Percentiles rank a stretch among this genome's conserved stretches.
Evolutionary conservation across 2,329 filamentous ascomycete species (phyloP).

Genomic region (Keithomyces neogunnii): DNA sequence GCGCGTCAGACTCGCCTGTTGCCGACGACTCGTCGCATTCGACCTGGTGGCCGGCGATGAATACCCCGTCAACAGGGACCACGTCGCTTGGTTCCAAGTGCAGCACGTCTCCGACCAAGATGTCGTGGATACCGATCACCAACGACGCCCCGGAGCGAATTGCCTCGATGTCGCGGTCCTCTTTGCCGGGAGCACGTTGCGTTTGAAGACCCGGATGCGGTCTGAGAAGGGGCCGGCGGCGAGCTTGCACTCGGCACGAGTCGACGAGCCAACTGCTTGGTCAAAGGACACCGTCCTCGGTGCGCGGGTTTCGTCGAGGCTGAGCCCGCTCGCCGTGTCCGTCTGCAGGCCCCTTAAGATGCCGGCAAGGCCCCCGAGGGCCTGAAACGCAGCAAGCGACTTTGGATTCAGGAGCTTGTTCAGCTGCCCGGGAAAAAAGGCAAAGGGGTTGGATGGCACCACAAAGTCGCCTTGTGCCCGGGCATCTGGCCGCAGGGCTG

Average conservation of each 20-base stretch:
- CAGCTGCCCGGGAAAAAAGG: conserved; percentile 74
- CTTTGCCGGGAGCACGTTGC: conserved; percentile 56
- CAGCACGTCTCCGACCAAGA: conserved; percentile 62
- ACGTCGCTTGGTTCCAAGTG: conserved; percentile 62
- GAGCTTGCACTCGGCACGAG: conserved; percentile 10
- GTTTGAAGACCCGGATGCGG: conserved; percentile 16
- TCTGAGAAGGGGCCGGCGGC: conserved; percentile 15
- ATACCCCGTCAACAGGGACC: conserved; percentile 61
- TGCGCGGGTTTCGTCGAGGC: conserved; percentile 57
- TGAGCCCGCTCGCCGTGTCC: conserved; percentile 56
- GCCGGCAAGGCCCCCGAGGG: conserved; percentile 63
- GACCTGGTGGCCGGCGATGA: conserved; percentile 45
- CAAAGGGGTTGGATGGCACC: conserved; percentile 71
- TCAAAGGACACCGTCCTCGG: conserved; percentile 61
- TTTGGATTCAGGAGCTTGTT: conserved; percentile 76
- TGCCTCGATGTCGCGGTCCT: conserved; percentile 57
- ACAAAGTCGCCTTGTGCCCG: conserved; percentile 63
- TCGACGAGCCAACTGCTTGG: conserved; percentile 31
- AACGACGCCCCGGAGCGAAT: conserved; percentile 57
- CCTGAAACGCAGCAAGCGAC: conserved; percentile 64
- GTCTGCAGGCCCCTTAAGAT: conserved; percentile 67
- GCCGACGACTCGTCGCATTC: conserved; percentile 67
- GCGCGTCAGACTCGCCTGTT: conserved; percentile 64
- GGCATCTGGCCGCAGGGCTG: conserved; percentile 60
- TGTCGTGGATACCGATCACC: conserved; percentile 56